Conservation (phyloP, 352 stramenopile species). For the Phytophthora palmivora region DNA sequence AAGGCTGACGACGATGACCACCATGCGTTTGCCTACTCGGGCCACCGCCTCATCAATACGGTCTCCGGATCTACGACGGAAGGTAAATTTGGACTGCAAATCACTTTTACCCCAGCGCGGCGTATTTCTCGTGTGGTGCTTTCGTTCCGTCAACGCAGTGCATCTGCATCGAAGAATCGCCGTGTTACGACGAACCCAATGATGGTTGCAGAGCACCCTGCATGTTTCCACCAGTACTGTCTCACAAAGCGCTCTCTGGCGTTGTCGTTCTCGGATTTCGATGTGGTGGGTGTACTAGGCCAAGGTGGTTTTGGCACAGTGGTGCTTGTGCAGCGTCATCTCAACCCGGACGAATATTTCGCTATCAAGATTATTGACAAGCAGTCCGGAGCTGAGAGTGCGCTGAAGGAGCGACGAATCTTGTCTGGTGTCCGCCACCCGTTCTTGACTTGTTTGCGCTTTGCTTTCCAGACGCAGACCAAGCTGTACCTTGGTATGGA, state of each 20-base stretch:
- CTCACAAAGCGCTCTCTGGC: constrained; percentile 84
- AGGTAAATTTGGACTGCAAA: constrained; percentile 79
- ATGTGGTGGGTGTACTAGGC: constrained; percentile 85
- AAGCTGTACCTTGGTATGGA: constrained; percentile 85
- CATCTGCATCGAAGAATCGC: constrained; percentile 46
- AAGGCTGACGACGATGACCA: constrained; percentile 79
- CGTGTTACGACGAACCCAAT: constrained; percentile 80
- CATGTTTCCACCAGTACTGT: constrained; percentile 86
- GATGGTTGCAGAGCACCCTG: constrained; percentile 74
- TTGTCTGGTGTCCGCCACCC: constrained; percentile 79
- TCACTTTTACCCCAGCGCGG: constrained; percentile 84
- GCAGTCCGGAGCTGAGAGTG: constrained; percentile 74
- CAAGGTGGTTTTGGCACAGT: constrained; percentile 84
- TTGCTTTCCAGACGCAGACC: constrained; percentile 88
- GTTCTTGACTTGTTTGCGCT: constrained; percentile 83
- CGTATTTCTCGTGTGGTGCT: constrained; percentile 87
- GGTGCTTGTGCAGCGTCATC: constrained; percentile 80
- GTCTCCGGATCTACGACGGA: constrained; percentile 77
- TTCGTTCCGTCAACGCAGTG: constrained; percentile 76
- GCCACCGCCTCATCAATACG: constrained; percentile 74
- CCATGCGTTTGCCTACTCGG: constrained; percentile 66
- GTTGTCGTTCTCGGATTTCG: constrained; percentile 87
- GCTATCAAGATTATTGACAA: constrained; percentile 92
- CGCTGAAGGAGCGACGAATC: constrained; percentile 80
- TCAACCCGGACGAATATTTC: constrained; percentile 83